Percentiles rank a stretch among this genome's conserved stretches.
These are phyloP conservation scores for Penicillium sp. DNA, from an alignment of 2,329 filamentous ascomycete species.

Conservation along the genomic window DNA sequence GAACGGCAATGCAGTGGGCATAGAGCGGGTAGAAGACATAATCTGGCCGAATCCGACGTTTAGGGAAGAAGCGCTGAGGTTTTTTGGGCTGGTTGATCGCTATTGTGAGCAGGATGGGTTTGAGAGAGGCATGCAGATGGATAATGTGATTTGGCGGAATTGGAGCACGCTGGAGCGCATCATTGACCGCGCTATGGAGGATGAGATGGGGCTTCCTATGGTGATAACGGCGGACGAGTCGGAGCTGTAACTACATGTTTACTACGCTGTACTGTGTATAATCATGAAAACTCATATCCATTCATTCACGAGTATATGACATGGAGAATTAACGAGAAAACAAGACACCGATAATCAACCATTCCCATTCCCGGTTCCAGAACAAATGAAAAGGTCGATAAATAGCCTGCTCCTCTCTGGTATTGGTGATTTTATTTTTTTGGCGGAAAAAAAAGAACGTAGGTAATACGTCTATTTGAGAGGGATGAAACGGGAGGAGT, in stretches of 20 bases:
- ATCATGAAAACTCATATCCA: constrained; percentile 1
- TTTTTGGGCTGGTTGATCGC: not conserved
- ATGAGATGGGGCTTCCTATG: not conserved
- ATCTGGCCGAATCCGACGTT: constrained; percentile 12
- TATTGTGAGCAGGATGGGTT: not conserved
- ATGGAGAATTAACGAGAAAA: constrained; percentile 11
- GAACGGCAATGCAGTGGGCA: not conserved
- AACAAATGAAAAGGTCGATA: constrained; percentile 15
- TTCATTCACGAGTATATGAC: constrained; percentile 15
- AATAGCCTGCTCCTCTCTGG: constrained; percentile 9
- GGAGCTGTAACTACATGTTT: not conserved
- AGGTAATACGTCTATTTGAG: constrained; percentile 79
- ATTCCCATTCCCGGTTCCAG: constrained; percentile 14
- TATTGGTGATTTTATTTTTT: constrained; percentile 3
- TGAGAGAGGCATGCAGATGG: not conserved
- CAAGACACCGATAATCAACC: constrained; percentile 7
- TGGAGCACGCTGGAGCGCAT: not conserved
- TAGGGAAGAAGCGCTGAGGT: constrained; percentile 7
- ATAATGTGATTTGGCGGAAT: not conserved
- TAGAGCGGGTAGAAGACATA: not conserved
- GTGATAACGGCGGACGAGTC: not conserved
- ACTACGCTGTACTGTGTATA: no score
- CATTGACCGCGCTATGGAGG: not conserved
- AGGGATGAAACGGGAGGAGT: constrained; percentile 99
- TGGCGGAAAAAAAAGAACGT: constrained; percentile 3